Conservation (phyloP, 2,329 filamentous ascomycete genomes). For the Penicillium janthinellum region DNA sequence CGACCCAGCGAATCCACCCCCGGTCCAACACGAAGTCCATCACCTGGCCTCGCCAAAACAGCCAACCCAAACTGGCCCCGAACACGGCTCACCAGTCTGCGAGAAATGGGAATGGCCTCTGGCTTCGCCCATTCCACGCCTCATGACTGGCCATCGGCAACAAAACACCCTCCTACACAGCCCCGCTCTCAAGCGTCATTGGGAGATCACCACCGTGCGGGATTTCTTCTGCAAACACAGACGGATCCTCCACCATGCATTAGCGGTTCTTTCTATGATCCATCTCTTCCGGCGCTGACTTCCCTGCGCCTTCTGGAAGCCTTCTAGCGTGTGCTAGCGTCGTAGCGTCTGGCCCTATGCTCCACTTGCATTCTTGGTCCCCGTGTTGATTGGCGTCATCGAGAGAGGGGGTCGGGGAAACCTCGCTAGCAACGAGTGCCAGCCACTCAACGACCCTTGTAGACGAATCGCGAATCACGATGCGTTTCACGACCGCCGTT, state of each 20-base stretch:
- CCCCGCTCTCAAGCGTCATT: slow-evolving; percentile 20
- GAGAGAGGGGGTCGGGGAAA: not conserved
- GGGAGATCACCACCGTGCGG: slow-evolving; percentile 19
- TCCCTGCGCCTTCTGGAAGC: slow-evolving; percentile 22
- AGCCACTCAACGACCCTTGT: not conserved
- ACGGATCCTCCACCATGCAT: slow-evolving; percentile 20
- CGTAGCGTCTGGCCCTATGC: not conserved
- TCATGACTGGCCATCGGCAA: slow-evolving; percentile 8
- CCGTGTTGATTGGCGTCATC: slow-evolving; percentile 4
- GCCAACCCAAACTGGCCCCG: not conserved
- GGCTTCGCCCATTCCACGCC: slow-evolving; percentile 5
- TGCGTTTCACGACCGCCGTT: not conserved
- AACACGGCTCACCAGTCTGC: not conserved
- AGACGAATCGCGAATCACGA: not conserved
- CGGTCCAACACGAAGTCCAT: slow-evolving; percentile 5
- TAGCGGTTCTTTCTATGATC: slow-evolving; percentile 11
- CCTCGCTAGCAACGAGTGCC: not conserved
- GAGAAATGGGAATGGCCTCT: not conserved
- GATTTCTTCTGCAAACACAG: slow-evolving; percentile 25
- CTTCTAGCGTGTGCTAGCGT: slow-evolving; percentile 26
- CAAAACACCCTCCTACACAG: slow-evolving; percentile 11
- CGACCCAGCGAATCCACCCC: not conserved
- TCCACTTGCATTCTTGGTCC: not conserved
- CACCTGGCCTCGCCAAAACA: slow-evolving; percentile 1
- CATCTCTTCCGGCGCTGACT: not conserved